These are phyloP conservation scores for Imleria badia DNA, from an alignment of 768 basidiomycete genomes.

Conservation along the genomic window DNA sequence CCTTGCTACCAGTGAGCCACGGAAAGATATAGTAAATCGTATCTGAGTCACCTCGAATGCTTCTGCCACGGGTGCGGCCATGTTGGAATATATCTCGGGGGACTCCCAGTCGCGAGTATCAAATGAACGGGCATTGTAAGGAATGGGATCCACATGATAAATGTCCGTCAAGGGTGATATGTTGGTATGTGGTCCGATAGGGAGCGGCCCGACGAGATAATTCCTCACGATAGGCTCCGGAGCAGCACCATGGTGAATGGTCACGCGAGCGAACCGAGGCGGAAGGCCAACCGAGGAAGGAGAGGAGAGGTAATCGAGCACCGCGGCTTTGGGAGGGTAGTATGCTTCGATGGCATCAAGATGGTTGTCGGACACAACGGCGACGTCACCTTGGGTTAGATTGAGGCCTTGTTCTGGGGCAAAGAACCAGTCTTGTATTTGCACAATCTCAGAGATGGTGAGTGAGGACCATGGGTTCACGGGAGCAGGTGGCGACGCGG, in stretches of 20 bases:
- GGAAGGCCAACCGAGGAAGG: constrained; percentile 31
- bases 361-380: constrained; percentile 46
- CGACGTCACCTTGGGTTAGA: constrained; percentile 39
- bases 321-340: constrained; percentile 48
- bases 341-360: constrained; percentile 51
- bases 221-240: constrained; percentile 46
- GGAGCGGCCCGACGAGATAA: constrained; percentile 60
- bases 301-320: constrained; percentile 45
- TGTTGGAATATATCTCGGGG: constrained; percentile 29
- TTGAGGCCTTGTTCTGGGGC: constrained; percentile 44
- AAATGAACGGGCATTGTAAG: constrained; percentile 51
- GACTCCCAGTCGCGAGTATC: constrained; percentile 24
- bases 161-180: constrained; percentile 48
- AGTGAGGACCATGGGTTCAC: constrained; percentile 55
- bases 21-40: not conserved
- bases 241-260: constrained; percentile 48
- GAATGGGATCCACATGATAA: constrained; percentile 52
- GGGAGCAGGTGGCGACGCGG: constrained; percentile 42
- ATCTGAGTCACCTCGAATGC: constrained; percentile 39
- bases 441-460: constrained; percentile 41
- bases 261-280: constrained; percentile 45
- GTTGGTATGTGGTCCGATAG: constrained; percentile 39
- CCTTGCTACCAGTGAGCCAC: constrained; percentile 22
- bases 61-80: constrained; percentile 39
- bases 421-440: constrained; percentile 47